Evolutionary conservation across 148 eudicot species (phyloP), one percentile per base, ranked within the genome.

Genomic region (Camellia granthamiana): DNA sequence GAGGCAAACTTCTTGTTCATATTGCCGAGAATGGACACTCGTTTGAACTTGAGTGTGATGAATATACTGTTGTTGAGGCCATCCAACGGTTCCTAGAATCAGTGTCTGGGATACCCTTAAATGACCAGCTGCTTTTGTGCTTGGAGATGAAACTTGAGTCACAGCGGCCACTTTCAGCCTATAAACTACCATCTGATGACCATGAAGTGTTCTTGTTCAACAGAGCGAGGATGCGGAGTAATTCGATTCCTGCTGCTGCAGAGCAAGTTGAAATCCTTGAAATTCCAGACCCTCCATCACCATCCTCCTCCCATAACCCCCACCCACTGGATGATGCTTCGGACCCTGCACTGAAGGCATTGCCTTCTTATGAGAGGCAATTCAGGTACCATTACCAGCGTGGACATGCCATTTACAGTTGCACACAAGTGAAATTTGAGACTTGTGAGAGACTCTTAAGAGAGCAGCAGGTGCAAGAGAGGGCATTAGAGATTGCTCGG

Each of bases 21-120:
- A 81, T 94, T 63, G 99, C 98, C 0, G 98, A 97, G 83, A 94
- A 97, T 85, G 99, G 99, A 42, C 94, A 91, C 78, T 91, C 99
- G 0, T 88, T 84, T 85, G 89, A 91, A 75, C 82, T 94, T 21
- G 93, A 90, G 68, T 97, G 98, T 49, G 92, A 94, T 81, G 97
- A 87, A 54, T 88, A 85, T 55, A 88, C 93, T 61, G 79, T 81
- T 54, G 98, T 97, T 59, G 94, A 97, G 86, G 85, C 85, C 5
- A 87, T 97, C 69, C 97, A 94, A 85, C 77, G 81, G 62, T 87
- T 60, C 72, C 43, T 94, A 76, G 97, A 94, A 83, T 82, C 96
- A 5, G 85, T 83, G 78, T 89, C 88, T 11, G 92, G 90, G 69
- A 90, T 97, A 81, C 93, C 82, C 18, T 77, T 86, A 38, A 87